Percentiles rank a stretch among this genome's conserved stretches.
Evolutionary conservation across 169 alveolate genomes (phyloP).

Genomic region (Cryptosporidium tyzzeri): DNA sequence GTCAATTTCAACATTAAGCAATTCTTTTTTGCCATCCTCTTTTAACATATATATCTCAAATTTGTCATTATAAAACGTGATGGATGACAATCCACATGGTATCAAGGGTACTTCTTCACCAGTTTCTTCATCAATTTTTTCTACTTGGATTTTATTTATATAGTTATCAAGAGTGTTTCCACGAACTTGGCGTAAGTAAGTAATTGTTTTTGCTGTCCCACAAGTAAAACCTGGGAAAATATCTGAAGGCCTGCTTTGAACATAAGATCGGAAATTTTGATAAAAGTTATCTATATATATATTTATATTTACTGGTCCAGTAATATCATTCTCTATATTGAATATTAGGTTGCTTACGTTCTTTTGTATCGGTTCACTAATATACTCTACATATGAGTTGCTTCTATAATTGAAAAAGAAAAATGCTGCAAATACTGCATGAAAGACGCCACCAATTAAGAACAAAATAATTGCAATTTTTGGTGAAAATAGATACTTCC

Average conservation of each 20-base stretch:
- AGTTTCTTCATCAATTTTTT: neutral
- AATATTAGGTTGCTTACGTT: conserved; percentile 6
- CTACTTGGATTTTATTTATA: neutral
- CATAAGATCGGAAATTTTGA: conserved; percentile 71
- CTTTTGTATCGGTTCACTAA: conserved; percentile 60
- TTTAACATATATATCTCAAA: conserved; percentile 27
- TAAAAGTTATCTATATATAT: conserved; percentile 56
- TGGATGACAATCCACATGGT: conserved; percentile 68
- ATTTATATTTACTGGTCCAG: conserved; percentile 49
- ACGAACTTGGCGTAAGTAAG: conserved; percentile 36
- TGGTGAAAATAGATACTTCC: conserved; percentile 41
- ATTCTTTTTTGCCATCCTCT: conserved; percentile 14
- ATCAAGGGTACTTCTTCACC: conserved; percentile 25
- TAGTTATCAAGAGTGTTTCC: conserved; percentile 58
- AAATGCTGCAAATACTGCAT: conserved; percentile 51
- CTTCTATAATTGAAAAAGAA: conserved; percentile 46
- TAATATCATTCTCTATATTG: conserved; percentile 15
- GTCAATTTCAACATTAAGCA: conserved; percentile 3
- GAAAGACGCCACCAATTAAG: conserved; percentile 38
- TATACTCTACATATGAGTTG: conserved; percentile 3
- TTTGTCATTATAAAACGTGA: conserved; percentile 61
- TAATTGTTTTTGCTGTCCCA: conserved; percentile 61
- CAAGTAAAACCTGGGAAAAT: conserved; percentile 69
- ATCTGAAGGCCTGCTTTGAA: conserved; percentile 74
- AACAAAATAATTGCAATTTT: conserved; percentile 43